phyloP scores from a whole-genome alignment of 2,329 filamentous ascomycete genomes.

The Pezicula radicicola region DNA sequence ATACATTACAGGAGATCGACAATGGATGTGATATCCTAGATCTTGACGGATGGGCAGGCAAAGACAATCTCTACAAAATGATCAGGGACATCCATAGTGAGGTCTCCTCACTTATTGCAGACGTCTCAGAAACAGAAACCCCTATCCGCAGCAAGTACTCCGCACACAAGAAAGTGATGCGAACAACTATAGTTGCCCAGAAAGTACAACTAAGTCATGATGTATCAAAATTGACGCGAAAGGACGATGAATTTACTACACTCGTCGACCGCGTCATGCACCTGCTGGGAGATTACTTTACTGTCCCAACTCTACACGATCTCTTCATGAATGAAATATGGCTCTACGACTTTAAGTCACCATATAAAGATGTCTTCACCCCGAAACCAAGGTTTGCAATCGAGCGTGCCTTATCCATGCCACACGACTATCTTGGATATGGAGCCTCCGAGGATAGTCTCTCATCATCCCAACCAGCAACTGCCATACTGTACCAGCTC shows the following conservation, averaged over 20 bases:
- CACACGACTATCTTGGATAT: slow-evolving; percentile 70
- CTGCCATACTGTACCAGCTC: slow-evolving; percentile 73
- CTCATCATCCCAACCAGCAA: slow-evolving; percentile 62
- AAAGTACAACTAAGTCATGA: slow-evolving; percentile 78
- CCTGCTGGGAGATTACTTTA: slow-evolving; percentile 45
- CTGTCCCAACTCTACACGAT: slow-evolving; percentile 33
- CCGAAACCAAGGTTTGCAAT: slow-evolving; percentile 69
- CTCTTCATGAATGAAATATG: slow-evolving; percentile 69
- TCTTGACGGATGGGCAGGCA: slow-evolving; percentile 25
- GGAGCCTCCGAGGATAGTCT: slow-evolving; percentile 44
- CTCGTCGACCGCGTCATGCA: slow-evolving; percentile 57
- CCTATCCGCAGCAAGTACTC: slow-evolving; percentile 73
- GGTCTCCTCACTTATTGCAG: slow-evolving; percentile 43
- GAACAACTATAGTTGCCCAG: slow-evolving; percentile 78
- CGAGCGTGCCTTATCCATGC: slow-evolving; percentile 67
- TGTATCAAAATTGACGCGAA: slow-evolving; percentile 64
- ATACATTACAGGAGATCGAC: slow-evolving; percentile 31
- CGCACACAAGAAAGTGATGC: slow-evolving; percentile 64
- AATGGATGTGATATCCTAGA: slow-evolving; percentile 18
- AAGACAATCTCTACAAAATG: slow-evolving; percentile 17
- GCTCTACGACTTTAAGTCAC: slow-evolving; percentile 69
- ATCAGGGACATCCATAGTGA: slow-evolving; percentile 35
- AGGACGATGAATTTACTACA: slow-evolving; percentile 68
- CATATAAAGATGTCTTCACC: slow-evolving; percentile 71
- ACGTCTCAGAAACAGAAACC: slow-evolving; percentile 41